These are phyloP conservation scores for Metschnikowia reukaufii DNA, from an alignment of 805 yeast species.

Conservation along the genomic window DNA sequence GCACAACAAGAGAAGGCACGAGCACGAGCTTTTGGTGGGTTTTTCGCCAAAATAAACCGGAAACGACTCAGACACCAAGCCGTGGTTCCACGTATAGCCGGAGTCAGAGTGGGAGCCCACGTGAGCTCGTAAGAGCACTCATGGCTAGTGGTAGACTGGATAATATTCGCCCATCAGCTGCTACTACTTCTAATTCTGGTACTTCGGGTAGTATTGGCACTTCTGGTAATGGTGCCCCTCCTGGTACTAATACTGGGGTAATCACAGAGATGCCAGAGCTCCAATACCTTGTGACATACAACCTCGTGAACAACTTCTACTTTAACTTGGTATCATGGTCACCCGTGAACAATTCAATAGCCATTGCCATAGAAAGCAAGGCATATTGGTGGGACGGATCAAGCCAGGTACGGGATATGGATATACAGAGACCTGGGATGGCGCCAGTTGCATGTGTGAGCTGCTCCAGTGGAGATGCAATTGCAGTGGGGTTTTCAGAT, in stretches of 20 bases:
- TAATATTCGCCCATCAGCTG: too few species aligned
- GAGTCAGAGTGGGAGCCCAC: slow-evolving; percentile 9
- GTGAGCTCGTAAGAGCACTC: slow-evolving; percentile 2
- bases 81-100: slow-evolving; percentile 1
- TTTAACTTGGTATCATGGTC: slow-evolving; percentile 79
- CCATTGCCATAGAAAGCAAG: slow-evolving; percentile 63
- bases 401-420: slow-evolving; percentile 42
- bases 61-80: slow-evolving; percentile 7
- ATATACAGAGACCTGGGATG: slow-evolving; percentile 26
- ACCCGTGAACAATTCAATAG: slow-evolving; percentile 44
- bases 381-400: slow-evolving; percentile 65
- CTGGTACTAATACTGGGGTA: neutral
- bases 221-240: too few species aligned
- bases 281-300: slow-evolving; percentile 25
- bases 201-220: too few species aligned
- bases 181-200: too few species aligned
- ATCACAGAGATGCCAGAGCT: slow-evolving; percentile 18
- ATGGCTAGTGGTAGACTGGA: slow-evolving; percentile 2
- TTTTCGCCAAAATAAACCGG: neutral
- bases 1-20: too few species aligned
- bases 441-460: slow-evolving; percentile 53
- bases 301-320: slow-evolving; percentile 73
- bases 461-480: slow-evolving; percentile 47
- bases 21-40: neutral
- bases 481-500: slow-evolving; percentile 57